Evolutionary conservation across 225 moss, liverwort and hornwort species (phyloP).

Genomic region (Marchantia polymorpha): DNA sequence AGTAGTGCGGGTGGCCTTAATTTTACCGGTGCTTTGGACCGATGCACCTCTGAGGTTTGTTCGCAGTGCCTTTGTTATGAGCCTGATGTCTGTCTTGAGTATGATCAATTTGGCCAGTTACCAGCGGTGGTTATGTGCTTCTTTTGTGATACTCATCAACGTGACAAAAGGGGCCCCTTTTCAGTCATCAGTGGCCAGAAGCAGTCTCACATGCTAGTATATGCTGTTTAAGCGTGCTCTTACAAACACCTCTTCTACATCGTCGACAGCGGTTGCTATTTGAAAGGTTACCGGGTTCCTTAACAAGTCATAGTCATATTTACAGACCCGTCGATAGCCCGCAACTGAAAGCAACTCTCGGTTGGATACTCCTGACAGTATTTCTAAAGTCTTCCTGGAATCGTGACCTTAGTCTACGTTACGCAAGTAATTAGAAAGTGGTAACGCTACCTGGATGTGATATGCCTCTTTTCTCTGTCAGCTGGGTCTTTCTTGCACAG

Average conservation of each 20-base stretch:
- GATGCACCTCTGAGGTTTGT: constrained; percentile 31
- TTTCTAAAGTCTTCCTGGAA: too few species aligned
- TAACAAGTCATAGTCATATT: neutral
- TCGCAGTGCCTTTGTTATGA: neutral
- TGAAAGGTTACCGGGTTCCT: neutral
- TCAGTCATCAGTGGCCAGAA: neutral
- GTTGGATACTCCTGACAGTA: neutral
- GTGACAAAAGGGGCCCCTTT: neutral
- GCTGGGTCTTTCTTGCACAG: neutral
- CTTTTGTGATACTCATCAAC: neutral
- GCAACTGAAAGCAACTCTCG: neutral
- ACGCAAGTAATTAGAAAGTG: too few species aligned
- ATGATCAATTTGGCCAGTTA: neutral
- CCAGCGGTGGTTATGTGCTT: neutral
- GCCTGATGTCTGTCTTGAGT: neutral
- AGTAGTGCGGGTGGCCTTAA: constrained; percentile 20
- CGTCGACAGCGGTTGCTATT: neutral
- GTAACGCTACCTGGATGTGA: too few species aligned
- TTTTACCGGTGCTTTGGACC: constrained; percentile 14
- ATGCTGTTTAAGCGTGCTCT: neutral
- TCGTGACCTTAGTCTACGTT: too few species aligned
- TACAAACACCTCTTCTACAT: neutral
- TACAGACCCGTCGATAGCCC: neutral
- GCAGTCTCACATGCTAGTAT: neutral
- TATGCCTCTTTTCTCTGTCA: neutral